phyloP scores from a whole-genome alignment of 106 monocot genomes.

The Allium cepa region DNA sequence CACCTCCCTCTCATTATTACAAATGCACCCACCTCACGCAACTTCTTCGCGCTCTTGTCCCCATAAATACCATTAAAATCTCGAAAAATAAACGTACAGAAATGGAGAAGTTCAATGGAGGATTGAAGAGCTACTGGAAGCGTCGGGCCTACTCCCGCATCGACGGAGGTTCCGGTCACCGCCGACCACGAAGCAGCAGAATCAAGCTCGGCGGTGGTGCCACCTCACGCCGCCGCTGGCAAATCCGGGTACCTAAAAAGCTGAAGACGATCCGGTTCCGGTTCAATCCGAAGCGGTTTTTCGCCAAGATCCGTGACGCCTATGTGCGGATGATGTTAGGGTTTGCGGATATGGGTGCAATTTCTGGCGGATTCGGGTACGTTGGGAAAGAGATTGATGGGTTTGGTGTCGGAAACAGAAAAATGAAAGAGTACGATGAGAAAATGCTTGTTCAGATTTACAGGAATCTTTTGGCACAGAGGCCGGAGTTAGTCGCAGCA shows the following conservation, averaged over 20 bases:
- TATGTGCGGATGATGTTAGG: constrained; percentile 61
- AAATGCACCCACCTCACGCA: too few species aligned
- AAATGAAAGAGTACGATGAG: constrained; percentile 57
- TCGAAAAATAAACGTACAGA: background rate
- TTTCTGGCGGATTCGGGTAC: constrained; percentile 16
- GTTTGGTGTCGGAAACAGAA: constrained; percentile 6
- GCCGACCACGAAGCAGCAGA: background rate
- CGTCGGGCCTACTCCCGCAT: constrained; percentile 7
- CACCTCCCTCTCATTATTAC: too few species aligned
- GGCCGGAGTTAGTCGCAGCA: constrained; percentile 10
- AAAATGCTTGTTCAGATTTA: constrained; percentile 52
- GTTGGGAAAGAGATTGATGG: background rate
- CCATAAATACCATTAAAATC: background rate
- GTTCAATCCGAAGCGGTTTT: constrained; percentile 20
- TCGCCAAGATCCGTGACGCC: constrained; percentile 43
- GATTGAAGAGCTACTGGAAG: constrained; percentile 40
- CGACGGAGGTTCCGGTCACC: constrained; percentile 5
- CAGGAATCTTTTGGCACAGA: constrained; percentile 30
- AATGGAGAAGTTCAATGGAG: constrained; percentile 22
- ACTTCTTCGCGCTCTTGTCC: too few species aligned
- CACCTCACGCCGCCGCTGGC: constrained; percentile 20
- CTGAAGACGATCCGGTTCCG: constrained; percentile 22
- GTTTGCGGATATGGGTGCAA: constrained; percentile 18
- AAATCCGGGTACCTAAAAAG: constrained; percentile 15
- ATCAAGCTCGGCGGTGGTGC: constrained; percentile 11